phyloP scores from a whole-genome alignment of 257 asterid species.

The Primulina huaijiensis region DNA sequence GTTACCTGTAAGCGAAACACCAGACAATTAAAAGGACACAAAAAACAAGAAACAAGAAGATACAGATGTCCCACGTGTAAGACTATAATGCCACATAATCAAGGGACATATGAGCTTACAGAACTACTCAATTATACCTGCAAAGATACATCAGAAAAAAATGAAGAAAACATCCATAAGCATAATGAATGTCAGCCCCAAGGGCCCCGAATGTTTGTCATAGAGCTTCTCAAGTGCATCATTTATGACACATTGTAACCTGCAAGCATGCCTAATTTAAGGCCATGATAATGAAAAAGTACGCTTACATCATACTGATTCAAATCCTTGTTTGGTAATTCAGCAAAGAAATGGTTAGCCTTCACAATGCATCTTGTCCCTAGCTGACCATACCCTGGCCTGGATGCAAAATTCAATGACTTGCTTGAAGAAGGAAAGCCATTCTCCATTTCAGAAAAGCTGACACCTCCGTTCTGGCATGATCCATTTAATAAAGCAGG shows the following conservation, averaged over 20 bases:
- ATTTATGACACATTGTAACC: conserved; percentile 24
- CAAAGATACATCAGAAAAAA: conserved; percentile 29
- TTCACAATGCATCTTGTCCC: conserved; percentile 94
- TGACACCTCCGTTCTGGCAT: conserved; percentile 23
- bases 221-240: conserved; percentile 29
- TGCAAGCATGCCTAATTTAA: conserved; percentile 16
- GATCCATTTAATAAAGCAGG: conserved; percentile 31
- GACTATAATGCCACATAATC: conserved; percentile 37
- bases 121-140: conserved; percentile 35
- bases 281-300: conserved; percentile 16
- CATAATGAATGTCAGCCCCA: conserved; percentile 46
- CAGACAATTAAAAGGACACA: conserved; percentile 10
- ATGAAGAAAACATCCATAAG: conserved; percentile 32
- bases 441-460: conserved; percentile 31
- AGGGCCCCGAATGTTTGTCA: conserved; percentile 42
- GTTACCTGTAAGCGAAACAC: conserved; percentile 56
- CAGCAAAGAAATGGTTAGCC: conserved; percentile 97
- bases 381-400: conserved; percentile 92
- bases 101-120: conserved; percentile 31
- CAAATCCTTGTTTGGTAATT: conserved; percentile 89
- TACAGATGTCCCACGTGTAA: conserved; percentile 32
- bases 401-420: conserved; percentile 61
- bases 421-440: conserved; percentile 76
- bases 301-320: conserved; percentile 92
- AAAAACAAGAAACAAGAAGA: conserved; percentile 27